These are phyloP conservation scores for Eruca vesicaria DNA, from an alignment of 441 rosid species.

Conservation along the genomic window DNA sequence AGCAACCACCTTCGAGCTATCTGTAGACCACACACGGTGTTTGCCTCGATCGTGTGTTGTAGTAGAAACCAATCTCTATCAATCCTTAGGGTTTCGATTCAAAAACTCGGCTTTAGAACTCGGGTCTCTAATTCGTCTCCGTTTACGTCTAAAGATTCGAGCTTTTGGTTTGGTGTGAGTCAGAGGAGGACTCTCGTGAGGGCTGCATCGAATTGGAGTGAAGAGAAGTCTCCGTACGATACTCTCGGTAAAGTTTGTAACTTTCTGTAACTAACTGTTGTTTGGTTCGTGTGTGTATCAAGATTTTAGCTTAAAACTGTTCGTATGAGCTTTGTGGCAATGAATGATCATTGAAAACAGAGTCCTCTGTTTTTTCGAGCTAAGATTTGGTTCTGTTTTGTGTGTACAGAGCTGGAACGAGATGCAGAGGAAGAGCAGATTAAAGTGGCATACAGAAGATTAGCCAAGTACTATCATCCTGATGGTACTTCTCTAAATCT, in stretches of 20 bases:
- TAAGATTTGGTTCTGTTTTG: not conserved
- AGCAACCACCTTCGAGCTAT: slow-evolving; percentile 65
- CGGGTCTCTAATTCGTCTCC: slow-evolving; percentile 41
- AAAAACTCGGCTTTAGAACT: slow-evolving; percentile 37
- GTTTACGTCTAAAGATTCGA: slow-evolving; percentile 38
- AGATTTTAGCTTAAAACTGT: not conserved
- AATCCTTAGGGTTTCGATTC: slow-evolving; percentile 56
- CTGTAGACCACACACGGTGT: slow-evolving; percentile 60
- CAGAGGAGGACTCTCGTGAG: slow-evolving; percentile 61
- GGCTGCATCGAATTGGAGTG: slow-evolving; percentile 71
- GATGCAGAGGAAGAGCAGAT: slow-evolving; percentile 84
- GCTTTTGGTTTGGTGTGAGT: slow-evolving; percentile 49
- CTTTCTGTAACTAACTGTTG: not conserved
- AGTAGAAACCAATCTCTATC: slow-evolving; percentile 47
- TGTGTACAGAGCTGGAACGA: slow-evolving; percentile 66
- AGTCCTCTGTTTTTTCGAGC: not conserved
- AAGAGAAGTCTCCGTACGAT: slow-evolving; percentile 83
- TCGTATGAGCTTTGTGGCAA: not conserved
- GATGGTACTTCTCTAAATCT: slow-evolving; percentile 59
- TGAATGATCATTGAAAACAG: not conserved
- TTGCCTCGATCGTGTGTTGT: slow-evolving; percentile 56
- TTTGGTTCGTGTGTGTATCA: not conserved
- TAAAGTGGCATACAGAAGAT: slow-evolving; percentile 79
- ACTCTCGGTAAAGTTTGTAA: slow-evolving; percentile 64
- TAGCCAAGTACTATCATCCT: slow-evolving; percentile 94